Base-by-base conservation (phyloP, 2,329 filamentous ascomycete genomes). In the Parafenestella ontariensis region DNA sequence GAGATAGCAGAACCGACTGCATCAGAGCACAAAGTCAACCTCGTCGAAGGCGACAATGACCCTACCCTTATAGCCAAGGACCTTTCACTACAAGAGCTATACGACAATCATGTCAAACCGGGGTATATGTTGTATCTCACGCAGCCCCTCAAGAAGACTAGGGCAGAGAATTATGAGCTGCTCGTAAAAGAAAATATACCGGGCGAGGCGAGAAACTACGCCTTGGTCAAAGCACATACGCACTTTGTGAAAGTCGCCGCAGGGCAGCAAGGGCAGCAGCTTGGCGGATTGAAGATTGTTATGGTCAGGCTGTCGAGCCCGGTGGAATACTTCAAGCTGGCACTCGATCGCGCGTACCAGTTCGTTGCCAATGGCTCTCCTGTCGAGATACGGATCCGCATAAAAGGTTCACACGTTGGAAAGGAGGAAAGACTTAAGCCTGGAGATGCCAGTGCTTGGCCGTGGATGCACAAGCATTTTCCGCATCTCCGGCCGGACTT, bases 401-500 rank as follows among this genome's bases (percentile, higher is more conserved):
- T 65, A 1, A 50, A 46, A 13, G 37, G 48, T 3, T 29, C 29
- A 5, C 31, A 39, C 8, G 17, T 44, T 1, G 11, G 18, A 15
- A 62, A 63, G 46, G 39, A 49, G 17, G 40, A 48, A 17, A 56
- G 42, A 18, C 23, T 47, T n/a, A 10, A n/a, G 37, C 36, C 39
- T 2, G 46, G 34, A 1, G 46, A 52, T 6, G 13, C 18, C 1
- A 45, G 52, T 11, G 24, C 23, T 1, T 68, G 63, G 61, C 59
- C 52, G 10, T 72, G 66, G 62, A 46, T 66, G 37, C 64, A 68
- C 26, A 18, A 53, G 9, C 61, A 66, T 39, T 73, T 68, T 26
- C 69, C 71, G 1, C 70, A 73, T 36, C 24, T 73, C 24, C 62
- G 68, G 20, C 69, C 70, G 1, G 70, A 74, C 46, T 66, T 72